A percentile compares a stretch with the other conserved stretches of the same genome.
phyloP scores from a whole-genome alignment of 2,329 filamentous ascomycete species.

The Fusarium tuaranense region DNA sequence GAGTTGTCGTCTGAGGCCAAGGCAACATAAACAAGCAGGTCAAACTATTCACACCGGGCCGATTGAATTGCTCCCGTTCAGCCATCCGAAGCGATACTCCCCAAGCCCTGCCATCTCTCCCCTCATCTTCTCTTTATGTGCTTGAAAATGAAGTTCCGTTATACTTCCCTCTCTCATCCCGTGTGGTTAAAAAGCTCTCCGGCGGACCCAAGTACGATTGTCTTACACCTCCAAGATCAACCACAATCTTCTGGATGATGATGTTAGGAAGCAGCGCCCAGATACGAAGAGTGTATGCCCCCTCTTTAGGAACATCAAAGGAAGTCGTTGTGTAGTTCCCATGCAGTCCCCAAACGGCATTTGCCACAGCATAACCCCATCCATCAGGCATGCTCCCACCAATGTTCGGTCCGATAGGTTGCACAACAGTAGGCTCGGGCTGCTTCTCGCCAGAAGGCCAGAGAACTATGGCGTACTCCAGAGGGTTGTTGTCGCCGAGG shows the following conservation, averaged over 20 bases:
- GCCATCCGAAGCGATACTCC: not conserved
- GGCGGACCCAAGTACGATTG: slow-evolving; percentile 68
- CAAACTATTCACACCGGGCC: not conserved
- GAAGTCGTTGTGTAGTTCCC: slow-evolving; percentile 59
- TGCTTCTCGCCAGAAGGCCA: slow-evolving; percentile 52
- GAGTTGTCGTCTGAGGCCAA: not conserved
- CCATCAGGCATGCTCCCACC: slow-evolving; percentile 30
- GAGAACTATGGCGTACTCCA: slow-evolving; percentile 63
- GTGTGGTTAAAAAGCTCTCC: slow-evolving; percentile 59
- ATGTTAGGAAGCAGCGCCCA: slow-evolving; percentile 66
- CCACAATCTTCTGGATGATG: slow-evolving; percentile 66
- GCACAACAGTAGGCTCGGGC: slow-evolving; percentile 16
- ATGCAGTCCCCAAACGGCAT: slow-evolving; percentile 59
- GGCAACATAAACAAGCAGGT: no score
- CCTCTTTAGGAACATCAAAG: slow-evolving; percentile 55
- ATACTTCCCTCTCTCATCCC: slow-evolving; percentile 20
- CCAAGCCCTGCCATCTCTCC: not conserved
- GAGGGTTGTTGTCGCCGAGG: slow-evolving; percentile 60
- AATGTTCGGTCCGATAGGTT: slow-evolving; percentile 26
- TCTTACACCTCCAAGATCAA: slow-evolving; percentile 66
- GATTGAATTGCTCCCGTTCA: not conserved
- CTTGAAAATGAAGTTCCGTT: slow-evolving; percentile 28
- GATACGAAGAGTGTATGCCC: slow-evolving; percentile 62
- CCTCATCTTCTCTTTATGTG: not conserved
- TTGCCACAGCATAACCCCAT: slow-evolving; percentile 50